Conservation (phyloP, 2,329 filamentous ascomycete species). For the Fonsecaea erecta region DNA sequence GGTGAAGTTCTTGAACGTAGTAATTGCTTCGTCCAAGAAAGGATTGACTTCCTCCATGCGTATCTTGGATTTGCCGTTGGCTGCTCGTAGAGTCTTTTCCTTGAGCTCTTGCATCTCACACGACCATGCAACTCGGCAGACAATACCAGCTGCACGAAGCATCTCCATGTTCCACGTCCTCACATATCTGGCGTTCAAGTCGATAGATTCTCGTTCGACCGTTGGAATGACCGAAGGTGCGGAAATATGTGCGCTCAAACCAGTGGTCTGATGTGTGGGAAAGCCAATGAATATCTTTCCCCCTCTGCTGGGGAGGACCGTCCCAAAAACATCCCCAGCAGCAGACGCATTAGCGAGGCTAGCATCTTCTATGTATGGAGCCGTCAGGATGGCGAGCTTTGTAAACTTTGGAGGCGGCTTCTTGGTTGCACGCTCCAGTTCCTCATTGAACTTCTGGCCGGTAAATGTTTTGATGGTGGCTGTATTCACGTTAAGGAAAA, state of each 20-base stretch:
- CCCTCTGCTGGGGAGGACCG: constrained; percentile 84
- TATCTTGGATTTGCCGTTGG: constrained; percentile 57
- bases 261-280: constrained; percentile 95
- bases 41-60: constrained; percentile 67
- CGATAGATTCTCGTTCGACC: constrained; percentile 94
- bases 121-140: constrained; percentile 83
- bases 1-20: constrained; percentile 84
- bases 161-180: constrained; percentile 95
- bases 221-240: constrained; percentile 96
- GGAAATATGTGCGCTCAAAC: constrained; percentile 89
- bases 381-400: constrained; percentile 83
- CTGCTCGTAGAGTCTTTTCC: constrained; percentile 56
- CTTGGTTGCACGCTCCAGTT: constrained; percentile 94
- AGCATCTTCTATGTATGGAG: constrained; percentile 72
- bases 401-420: constrained; percentile 91
- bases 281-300: constrained; percentile 97
- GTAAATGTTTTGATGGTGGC: constrained; percentile 80
- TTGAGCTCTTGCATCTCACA: constrained; percentile 83
- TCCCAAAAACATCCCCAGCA: constrained; percentile 76
- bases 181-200: constrained; percentile 93
- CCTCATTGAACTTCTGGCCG: constrained; percentile 71
- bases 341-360: constrained; percentile 38
- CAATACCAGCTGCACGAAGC: constrained; percentile 85
- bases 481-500: constrained; percentile 87
- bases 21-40: constrained; percentile 77